Percentiles rank a stretch among this genome's conserved stretches.
Conservation (phyloP, 192 early-diverging fungal genomes). For the Umbelopsis sp. region DNA sequence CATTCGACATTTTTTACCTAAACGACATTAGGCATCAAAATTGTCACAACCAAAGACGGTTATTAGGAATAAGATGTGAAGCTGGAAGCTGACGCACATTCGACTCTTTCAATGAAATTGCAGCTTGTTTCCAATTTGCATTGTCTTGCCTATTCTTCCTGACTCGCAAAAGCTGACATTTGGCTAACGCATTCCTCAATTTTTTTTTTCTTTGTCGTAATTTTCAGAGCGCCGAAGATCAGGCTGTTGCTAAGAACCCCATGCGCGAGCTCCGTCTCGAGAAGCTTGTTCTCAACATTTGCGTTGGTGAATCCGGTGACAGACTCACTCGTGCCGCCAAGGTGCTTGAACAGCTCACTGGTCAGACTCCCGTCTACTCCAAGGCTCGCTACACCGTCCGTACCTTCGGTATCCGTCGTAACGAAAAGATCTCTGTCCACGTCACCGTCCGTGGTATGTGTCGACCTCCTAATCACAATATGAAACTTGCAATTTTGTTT, state of each 20-base stretch:
- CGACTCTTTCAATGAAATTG: too few species aligned
- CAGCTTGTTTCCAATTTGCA: background rate
- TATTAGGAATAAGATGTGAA: too few species aligned
- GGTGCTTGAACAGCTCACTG: conserved; percentile 99
- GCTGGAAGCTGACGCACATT: too few species aligned
- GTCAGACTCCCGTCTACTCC: conserved; percentile 98
- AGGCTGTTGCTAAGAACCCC: conserved; percentile 77
- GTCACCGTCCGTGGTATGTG: conserved; percentile 89
- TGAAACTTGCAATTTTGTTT: background rate
- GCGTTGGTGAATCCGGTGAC: conserved; percentile 99
- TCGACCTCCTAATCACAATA: background rate
- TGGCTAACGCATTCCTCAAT: background rate
- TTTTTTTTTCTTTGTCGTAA: background rate
- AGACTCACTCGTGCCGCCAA: conserved; percentile 99
- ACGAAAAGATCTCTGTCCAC: conserved; percentile 99
- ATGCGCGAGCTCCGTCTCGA: conserved; percentile 98
- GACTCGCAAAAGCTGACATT: background rate
- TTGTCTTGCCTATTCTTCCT: background rate
- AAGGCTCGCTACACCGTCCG: conserved; percentile 99
- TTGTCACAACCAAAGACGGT: too few species aligned
- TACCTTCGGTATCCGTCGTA: conserved; percentile 99
- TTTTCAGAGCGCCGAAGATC: conserved; percentile 60
- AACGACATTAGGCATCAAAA: background rate
- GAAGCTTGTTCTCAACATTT: conserved; percentile 99
- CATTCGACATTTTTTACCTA: background rate